Evolutionary conservation across 2,329 filamentous ascomycete genomes (phyloP), one percentile per base, ranked within the genome.

Genomic region (Westerdykella ornata): DNA sequence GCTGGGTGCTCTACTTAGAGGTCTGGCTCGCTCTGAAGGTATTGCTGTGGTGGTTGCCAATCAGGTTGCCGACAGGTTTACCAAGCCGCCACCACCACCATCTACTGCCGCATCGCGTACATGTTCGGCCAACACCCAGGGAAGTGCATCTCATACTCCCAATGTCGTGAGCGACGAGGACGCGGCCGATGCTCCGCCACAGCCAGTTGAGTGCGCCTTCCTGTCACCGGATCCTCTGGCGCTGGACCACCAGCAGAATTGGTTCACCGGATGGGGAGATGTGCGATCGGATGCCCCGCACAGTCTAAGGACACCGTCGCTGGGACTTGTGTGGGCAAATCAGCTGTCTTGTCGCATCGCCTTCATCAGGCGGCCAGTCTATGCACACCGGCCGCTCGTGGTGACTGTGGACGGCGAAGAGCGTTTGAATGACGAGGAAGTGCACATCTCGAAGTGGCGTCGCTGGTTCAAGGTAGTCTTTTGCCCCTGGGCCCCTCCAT

Each of bases 261-360:
- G 89, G 79, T 94, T 96, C 68, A 94, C 89, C 3, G 89, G 92
- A 48, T 96, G 92, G 90, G 88, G 90, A 16, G 86, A 94, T 62
- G 43, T 49, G 12, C 74, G 13, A 55, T 57, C 51, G 14, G 57
- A 55, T 18, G 46, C 56, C 3, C 30, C 48, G 8, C 48, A 59
- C 13, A 50, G 47, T 1, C 54, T 84, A 41, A 97, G 96, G 68
- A 95, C 86, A 0, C 90, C 90, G 0, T 85, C 85, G 5, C 68
- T 97, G 17, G 90, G 90, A 1, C 74, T 95, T 6, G 84, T 94
- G 9, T 97, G 90, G 90, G 82, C 87, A 2, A 90, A 88, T 20
- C 89, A 96, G 69, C 80, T 96, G 37, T 80, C 86, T 1, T 82
- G 82, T 53, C 83, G 90, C 9, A 79, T 97, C 44, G 88, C 85